Percentiles rank a stretch among this genome's conserved stretches.
Evolutionary conservation across 305 asterid species (phyloP).

Genomic region (Fraxinus dipetala): DNA sequence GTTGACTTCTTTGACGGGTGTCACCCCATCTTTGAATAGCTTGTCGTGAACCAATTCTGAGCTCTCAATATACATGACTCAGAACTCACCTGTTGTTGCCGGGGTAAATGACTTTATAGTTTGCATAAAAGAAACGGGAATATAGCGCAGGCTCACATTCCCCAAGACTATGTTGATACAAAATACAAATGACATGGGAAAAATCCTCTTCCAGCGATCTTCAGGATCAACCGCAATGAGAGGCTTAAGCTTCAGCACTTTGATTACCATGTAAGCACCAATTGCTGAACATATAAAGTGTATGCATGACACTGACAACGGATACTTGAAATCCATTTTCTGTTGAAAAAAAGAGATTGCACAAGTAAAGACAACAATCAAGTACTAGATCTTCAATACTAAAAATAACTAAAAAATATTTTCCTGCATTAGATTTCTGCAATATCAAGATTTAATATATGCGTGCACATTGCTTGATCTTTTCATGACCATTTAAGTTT

Average conservation of each 20-base stretch:
- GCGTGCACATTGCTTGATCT: background rate
- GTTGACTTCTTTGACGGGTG: background rate
- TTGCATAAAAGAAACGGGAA: slow-evolving; percentile 58
- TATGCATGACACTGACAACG: slow-evolving; percentile 76
- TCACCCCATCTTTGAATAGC: background rate
- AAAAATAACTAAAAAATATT: background rate
- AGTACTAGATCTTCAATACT: background rate
- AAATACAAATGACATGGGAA: slow-evolving; percentile 50
- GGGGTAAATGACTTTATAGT: slow-evolving; percentile 55
- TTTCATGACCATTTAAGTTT: background rate
- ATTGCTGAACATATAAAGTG: slow-evolving; percentile 84
- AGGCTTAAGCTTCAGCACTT: slow-evolving; percentile 82
- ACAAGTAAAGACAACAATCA: background rate
- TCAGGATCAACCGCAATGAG: slow-evolving; percentile 73
- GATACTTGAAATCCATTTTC: slow-evolving; percentile 90
- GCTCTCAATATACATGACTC: slow-evolving; percentile 15
- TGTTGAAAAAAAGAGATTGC: slow-evolving; percentile 27
- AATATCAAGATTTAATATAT: background rate
- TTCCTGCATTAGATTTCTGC: background rate
- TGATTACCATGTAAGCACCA: slow-evolving; percentile 79
- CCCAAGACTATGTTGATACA: slow-evolving; percentile 52
- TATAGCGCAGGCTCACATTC: slow-evolving; percentile 46
- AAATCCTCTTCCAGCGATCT: slow-evolving; percentile 86
- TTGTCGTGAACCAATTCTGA: background rate
- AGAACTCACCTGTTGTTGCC: slow-evolving; percentile 57